Conservation (phyloP, 129 eudicot species). For the Centaurea solstitialis region DNA sequence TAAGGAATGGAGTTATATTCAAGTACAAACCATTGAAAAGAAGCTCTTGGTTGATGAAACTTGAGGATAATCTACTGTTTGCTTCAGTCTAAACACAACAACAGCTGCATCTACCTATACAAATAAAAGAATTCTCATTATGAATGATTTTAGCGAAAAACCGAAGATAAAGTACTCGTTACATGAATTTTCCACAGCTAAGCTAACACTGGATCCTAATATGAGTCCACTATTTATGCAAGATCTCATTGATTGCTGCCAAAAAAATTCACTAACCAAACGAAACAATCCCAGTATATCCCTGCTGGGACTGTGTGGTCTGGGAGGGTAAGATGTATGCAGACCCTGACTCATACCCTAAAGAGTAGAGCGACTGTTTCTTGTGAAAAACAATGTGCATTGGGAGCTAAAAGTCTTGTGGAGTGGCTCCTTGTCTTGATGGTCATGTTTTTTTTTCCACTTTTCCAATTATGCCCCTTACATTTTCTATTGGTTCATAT, state of each 20-base stretch:
- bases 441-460: not conserved
- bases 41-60: conserved; percentile 87
- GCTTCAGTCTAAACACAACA: conserved; percentile 72
- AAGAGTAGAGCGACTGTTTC: not conserved
- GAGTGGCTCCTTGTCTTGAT: too few relatives aligned
- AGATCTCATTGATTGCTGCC: not conserved
- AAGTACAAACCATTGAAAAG: conserved; percentile 76
- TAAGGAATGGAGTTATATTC: not conserved
- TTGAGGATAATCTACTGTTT: conserved; percentile 60
- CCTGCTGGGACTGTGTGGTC: not conserved
- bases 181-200: not conserved
- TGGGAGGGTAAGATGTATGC: not conserved
- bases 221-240: not conserved
- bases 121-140: not conserved
- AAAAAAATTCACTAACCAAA: not conserved
- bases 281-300: not conserved
- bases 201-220: not conserved
- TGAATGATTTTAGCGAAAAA: not conserved
- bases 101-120: conserved; percentile 95
- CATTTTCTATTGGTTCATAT: not conserved
- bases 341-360: not conserved
- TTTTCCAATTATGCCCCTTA: not conserved
- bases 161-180: not conserved
- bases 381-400: too few relatives aligned
- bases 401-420: too few relatives aligned